phyloP scores from a whole-genome alignment of 169 alveolate genomes.

The Eimeria necatrix region DNA sequence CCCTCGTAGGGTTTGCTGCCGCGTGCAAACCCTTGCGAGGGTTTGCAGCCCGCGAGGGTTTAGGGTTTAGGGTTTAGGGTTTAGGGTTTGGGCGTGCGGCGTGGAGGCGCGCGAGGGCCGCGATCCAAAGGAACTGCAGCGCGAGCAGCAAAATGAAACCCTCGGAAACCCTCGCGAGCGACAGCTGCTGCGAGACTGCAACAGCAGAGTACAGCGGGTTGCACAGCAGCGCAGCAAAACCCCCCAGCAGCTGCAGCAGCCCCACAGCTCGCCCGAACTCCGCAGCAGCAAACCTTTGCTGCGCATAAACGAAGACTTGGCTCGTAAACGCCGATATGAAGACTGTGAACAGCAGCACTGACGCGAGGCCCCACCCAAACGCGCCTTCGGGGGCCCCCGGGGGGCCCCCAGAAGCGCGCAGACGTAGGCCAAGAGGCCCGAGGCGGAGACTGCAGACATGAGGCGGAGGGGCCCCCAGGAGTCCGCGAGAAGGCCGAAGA shows the following conservation, averaged over 20 bases:
- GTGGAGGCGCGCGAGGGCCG: constrained; percentile 19
- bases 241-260: constrained; percentile 83
- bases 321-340: constrained; percentile 83
- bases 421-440: constrained; percentile 82
- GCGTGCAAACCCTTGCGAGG: too few relatives aligned
- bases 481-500: constrained; percentile 65
- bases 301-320: constrained; percentile 82
- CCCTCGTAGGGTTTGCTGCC: too few relatives aligned
- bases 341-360: constrained; percentile 81
- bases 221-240: constrained; percentile 81
- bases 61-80: too few relatives aligned
- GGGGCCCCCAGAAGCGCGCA: constrained; percentile 79
- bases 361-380: constrained; percentile 68
- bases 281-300: constrained; percentile 78
- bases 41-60: too few relatives aligned
- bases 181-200: not conserved
- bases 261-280: constrained; percentile 85
- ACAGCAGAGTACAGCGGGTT: constrained; percentile 68
- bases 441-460: constrained; percentile 77
- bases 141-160: constrained; percentile 38
- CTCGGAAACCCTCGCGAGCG: not conserved
- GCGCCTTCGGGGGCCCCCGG: not conserved
- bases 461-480: constrained; percentile 34
- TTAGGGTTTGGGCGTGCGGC: too few relatives aligned
- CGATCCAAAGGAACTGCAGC: constrained; percentile 42